Base-by-base conservation (phyloP, 2,329 filamentous ascomycete species). In the Fusarium tuaranense region DNA sequence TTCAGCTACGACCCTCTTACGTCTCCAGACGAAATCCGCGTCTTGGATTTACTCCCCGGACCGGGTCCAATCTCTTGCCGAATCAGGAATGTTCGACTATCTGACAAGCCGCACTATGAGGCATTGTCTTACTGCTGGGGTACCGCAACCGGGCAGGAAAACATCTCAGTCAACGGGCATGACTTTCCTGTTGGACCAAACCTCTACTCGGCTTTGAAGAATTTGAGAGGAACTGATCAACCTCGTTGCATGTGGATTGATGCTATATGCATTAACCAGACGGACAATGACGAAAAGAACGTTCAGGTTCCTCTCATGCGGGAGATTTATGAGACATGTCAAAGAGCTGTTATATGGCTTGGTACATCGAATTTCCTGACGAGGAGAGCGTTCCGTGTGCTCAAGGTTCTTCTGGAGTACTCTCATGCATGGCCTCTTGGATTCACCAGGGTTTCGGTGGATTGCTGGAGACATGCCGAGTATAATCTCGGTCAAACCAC, bases 91-190 rank as follows among this genome's bases (percentile, higher is more conserved):
- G 63, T n/a, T 10, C 32, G 48, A 36, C 48, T 65, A n/a, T 65
- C 63, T 10, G 63, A 65, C 25, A 27, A 46, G 10, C 63, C 63
- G 1, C 51, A 44, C 7, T 67, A 63, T 22, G 59, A 67, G 22
- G 59, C 65, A n/a, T 39, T 67, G 27, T 67, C 65, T 20, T 67
- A 67, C 25, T 55, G 44, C 48, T 67, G 65, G 65, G 65, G 65
- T 8, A 44, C 46, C 16, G 27, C 59, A 36, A 27, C 58, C 10
- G 39, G 34, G 27, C 25, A 46, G 22, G 20, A 22, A 30, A 48
- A 14, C 27, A 67, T 67, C 30, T 36, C n/a, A 12, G 36, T 63
- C 25, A 63, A 67, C 48, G 59, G 38, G 10, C 38, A 57, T 27
- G 22, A n/a, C 30, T 41, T 67, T 48, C n/a, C 34, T 18, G 48